Evolutionary conservation across 768 basidiomycete species (phyloP).

Genomic region (Termitomyces sp.): DNA sequence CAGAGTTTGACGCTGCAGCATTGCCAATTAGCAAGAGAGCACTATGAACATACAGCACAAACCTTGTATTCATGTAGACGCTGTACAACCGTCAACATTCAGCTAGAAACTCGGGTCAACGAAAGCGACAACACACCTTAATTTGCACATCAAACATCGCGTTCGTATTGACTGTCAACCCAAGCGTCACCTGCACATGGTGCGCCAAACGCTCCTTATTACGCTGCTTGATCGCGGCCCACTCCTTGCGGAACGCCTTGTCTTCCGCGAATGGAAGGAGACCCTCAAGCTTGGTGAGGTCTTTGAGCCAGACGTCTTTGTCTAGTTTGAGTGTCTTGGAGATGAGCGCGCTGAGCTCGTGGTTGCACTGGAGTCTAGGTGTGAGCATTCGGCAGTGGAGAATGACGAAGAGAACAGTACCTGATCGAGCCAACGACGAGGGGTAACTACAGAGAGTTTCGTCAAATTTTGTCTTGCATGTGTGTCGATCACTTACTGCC

Average conservation of each 20-base stretch:
- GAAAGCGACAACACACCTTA: constrained; percentile 42
- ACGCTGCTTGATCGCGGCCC: constrained; percentile 80
- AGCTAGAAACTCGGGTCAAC: neutral
- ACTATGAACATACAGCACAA: neutral
- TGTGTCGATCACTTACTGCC: constrained; percentile 59
- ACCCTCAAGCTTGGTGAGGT: constrained; percentile 75
- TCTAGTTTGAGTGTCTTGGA: constrained; percentile 74
- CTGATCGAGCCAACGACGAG: constrained; percentile 90
- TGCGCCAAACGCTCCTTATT: constrained; percentile 90
- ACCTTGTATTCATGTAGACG: constrained; percentile 92
- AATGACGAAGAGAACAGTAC: constrained; percentile 24
- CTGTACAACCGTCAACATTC: constrained; percentile 29
- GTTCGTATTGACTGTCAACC: constrained; percentile 65
- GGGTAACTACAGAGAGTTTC: constrained; percentile 56
- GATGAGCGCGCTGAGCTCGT: constrained; percentile 80
- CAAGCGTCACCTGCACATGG: constrained; percentile 68
- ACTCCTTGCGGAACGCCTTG: constrained; percentile 70
- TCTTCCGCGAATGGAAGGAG: constrained; percentile 72
- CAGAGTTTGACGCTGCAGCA: constrained; percentile 79
- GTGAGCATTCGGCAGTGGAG: neutral
- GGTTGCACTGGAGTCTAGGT: constrained; percentile 67
- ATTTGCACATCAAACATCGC: constrained; percentile 94
- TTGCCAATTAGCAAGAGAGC: neutral
- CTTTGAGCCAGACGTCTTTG: constrained; percentile 81
- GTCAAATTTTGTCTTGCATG: neutral